Evolutionary conservation across 2,329 filamentous ascomycete species (phyloP).

Genomic region (Phialocephala subalpina): DNA sequence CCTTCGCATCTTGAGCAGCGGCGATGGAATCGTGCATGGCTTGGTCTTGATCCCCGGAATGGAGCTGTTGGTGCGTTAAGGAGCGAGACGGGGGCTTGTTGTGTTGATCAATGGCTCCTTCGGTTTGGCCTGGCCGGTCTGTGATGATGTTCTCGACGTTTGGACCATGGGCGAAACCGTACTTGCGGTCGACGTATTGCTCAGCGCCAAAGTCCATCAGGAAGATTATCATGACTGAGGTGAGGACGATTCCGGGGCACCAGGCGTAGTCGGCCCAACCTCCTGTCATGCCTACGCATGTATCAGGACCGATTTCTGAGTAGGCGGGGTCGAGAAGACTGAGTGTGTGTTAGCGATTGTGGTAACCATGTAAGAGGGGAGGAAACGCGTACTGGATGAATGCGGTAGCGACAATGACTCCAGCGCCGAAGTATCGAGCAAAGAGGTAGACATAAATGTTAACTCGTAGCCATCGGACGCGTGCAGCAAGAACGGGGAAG

Average conservation of each 20-base stretch:
- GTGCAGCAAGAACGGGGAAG: constrained; percentile 73
- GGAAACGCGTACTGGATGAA: constrained; percentile 71
- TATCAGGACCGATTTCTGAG: constrained; percentile 52
- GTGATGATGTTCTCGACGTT: constrained; percentile 40
- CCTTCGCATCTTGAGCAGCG: constrained; percentile 32
- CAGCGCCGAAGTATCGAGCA: constrained; percentile 73
- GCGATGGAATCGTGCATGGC: constrained; percentile 30
- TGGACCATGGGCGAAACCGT: constrained; percentile 37
- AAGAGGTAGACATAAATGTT: constrained; percentile 74
- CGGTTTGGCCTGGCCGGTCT: constrained; percentile 25
- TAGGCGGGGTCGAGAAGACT: constrained; percentile 57
- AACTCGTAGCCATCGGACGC: constrained; percentile 61
- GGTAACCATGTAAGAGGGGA: constrained; percentile 38
- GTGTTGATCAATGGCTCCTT: constrained; percentile 9
- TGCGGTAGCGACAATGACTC: constrained; percentile 79
- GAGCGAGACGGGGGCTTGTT: not conserved
- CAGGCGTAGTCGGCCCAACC: constrained; percentile 42
- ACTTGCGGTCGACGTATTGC: constrained; percentile 50
- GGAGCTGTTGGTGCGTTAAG: constrained; percentile 48
- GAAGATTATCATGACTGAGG: constrained; percentile 62
- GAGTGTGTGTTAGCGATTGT: not conserved
- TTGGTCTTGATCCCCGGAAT: constrained; percentile 51
- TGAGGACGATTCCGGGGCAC: constrained; percentile 54
- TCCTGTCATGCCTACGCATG: constrained; percentile 64
- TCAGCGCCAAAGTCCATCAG: constrained; percentile 68